Conservation (phyloP, 2,329 filamentous ascomycete species). For the Aspergillus cejpii region DNA sequence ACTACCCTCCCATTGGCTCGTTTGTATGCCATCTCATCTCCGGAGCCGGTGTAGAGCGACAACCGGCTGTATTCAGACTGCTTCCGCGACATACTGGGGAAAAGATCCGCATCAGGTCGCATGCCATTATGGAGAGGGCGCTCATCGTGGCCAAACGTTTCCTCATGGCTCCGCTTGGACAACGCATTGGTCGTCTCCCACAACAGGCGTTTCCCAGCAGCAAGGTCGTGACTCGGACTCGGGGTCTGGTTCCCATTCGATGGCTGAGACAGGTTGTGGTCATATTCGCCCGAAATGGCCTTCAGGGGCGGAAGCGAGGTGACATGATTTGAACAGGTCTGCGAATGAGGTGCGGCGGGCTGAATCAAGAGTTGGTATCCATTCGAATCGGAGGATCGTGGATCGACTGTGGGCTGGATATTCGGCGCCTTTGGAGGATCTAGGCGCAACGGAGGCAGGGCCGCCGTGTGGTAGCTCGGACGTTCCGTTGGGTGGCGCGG, state of each 20-base stretch:
- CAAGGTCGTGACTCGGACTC: slow-evolving; percentile 20
- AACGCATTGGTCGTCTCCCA: slow-evolving; percentile 27
- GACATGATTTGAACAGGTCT: slow-evolving; percentile 21
- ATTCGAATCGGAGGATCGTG: slow-evolving; percentile 34
- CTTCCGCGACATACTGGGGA: slow-evolving; percentile 21
- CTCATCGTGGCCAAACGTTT: slow-evolving; percentile 36
- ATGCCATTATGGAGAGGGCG: slow-evolving; percentile 41
- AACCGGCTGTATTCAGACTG: slow-evolving; percentile 22
- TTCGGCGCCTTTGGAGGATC: slow-evolving; percentile 21
- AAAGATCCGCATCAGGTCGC: slow-evolving; percentile 34
- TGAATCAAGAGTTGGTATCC: slow-evolving; percentile 38
- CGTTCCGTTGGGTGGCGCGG: slow-evolving; percentile 14
- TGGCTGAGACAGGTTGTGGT: slow-evolving; percentile 17
- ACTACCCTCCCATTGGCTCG: slow-evolving; percentile 32
- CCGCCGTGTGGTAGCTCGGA: slow-evolving; percentile 23
- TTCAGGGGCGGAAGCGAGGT: slow-evolving; percentile 36
- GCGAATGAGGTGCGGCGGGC: slow-evolving; percentile 18
- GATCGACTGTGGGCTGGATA: slow-evolving; percentile 30
- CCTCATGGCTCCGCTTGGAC: slow-evolving; percentile 34
- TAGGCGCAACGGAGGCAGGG: slow-evolving; percentile 25
- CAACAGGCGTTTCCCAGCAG: slow-evolving; percentile 24
- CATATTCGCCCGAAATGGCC: slow-evolving; percentile 27
- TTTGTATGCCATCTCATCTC: slow-evolving; percentile 31
- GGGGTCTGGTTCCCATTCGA: slow-evolving; percentile 19
- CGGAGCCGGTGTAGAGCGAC: slow-evolving; percentile 21